Evolutionary conservation across 2,329 filamentous ascomycete species (phyloP).

Genomic region (Laburnicola sp.): DNA sequence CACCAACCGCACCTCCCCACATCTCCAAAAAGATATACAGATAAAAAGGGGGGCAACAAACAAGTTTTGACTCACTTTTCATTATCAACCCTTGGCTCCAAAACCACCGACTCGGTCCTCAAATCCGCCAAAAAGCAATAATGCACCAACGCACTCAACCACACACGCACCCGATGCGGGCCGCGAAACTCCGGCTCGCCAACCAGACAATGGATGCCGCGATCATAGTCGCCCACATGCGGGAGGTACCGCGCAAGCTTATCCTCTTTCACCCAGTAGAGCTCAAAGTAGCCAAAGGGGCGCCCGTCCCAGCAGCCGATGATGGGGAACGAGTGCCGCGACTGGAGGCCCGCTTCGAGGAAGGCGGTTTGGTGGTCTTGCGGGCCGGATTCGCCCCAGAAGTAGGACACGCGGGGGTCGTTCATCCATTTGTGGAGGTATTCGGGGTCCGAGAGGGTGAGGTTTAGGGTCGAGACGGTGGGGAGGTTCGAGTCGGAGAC

Average conservation of each 20-base stretch:
- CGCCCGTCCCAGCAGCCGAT: constrained; percentile 94
- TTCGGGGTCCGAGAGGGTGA: constrained; percentile 60
- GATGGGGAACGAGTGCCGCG: constrained; percentile 79
- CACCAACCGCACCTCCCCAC: background rate
- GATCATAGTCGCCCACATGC: constrained; percentile 75
- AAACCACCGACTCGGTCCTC: constrained; percentile 77
- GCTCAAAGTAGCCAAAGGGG: constrained; percentile 95
- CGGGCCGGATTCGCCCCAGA: constrained; percentile 73
- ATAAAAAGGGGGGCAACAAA: too few species aligned
- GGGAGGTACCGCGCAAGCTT: constrained; percentile 69
- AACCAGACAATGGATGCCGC: constrained; percentile 84
- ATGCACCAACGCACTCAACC: constrained; percentile 86
- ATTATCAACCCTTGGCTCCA: constrained; percentile 93
- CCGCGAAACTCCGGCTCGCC: constrained; percentile 92
- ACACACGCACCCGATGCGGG: constrained; percentile 71
- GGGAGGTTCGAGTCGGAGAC: constrained; percentile 55
- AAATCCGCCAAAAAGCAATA: constrained; percentile 77
- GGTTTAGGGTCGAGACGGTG: constrained; percentile 32
- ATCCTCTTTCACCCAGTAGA: constrained; percentile 98
- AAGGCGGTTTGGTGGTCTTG: constrained; percentile 66
- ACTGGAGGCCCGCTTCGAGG: constrained; percentile 65
- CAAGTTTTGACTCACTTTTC: constrained; percentile 64
- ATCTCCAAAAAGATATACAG: too few species aligned
- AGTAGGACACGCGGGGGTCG: constrained; percentile 76
- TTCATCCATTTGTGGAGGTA: constrained; percentile 88